Conservation (phyloP, 257 asterid species). For the Petrea volubilis region DNA sequence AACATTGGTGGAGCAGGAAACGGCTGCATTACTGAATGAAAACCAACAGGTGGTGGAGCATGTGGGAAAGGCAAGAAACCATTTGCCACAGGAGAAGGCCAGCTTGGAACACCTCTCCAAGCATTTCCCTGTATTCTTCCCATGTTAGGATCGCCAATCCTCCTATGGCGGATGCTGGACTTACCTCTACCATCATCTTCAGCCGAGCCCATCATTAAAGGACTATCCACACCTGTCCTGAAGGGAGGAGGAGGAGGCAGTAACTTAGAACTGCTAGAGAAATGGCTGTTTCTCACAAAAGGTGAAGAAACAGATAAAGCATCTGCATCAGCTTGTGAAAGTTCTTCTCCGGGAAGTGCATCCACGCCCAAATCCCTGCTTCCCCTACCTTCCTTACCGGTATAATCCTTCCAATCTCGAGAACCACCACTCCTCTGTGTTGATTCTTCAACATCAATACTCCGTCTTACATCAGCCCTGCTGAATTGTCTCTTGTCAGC, state of each 20-base stretch:
- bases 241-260: constrained; percentile 65
- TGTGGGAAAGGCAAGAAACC: constrained; percentile 95
- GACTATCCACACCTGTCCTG: constrained; percentile 68
- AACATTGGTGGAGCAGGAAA: constrained; percentile 75
- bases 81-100: constrained; percentile 91
- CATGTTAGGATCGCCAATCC: constrained; percentile 69
- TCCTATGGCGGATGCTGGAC: constrained; percentile 71
- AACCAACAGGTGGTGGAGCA: constrained; percentile 73
- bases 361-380: constrained; percentile 55
- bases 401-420: constrained; percentile 62
- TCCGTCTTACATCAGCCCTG: constrained; percentile 67
- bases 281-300: constrained; percentile 58
- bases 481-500: constrained; percentile 59
- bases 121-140: constrained; percentile 80
- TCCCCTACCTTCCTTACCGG: constrained; percentile 68
- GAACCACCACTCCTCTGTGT: constrained; percentile 74
- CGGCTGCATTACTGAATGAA: constrained; percentile 84
- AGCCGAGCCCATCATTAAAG: constrained; percentile 53
- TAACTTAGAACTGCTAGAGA: constrained; percentile 61
- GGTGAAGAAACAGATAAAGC: constrained; percentile 75
- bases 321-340: constrained; percentile 64
- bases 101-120: constrained; percentile 90
- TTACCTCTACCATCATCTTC: constrained; percentile 83
- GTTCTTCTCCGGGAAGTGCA: constrained; percentile 62
- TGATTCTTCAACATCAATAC: constrained; percentile 65